A percentile compares a stretch with the other conserved stretches of the same genome.
Evolutionary conservation across 1,284 basidiomycete genomes (phyloP).

Genomic region (Inonotus obliquus): DNA sequence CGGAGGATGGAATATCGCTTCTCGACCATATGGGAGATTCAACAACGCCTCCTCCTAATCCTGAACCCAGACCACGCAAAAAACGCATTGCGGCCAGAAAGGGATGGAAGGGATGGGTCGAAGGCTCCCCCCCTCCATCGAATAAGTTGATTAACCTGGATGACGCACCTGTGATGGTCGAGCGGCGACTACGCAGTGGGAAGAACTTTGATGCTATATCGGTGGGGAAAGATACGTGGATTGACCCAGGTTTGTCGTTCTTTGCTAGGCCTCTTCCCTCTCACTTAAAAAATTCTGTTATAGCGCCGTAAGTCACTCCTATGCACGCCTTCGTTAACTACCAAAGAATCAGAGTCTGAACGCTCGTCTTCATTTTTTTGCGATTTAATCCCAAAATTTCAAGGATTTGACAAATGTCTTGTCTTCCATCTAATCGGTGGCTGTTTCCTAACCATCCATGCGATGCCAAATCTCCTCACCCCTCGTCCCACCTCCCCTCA

Average conservation of each 20-base stretch:
- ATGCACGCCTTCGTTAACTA: neutral
- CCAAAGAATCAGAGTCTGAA: slow-evolving; percentile 1
- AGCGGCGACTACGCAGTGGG: slow-evolving; percentile 69
- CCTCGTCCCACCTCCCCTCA: neutral
- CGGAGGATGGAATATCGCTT: slow-evolving; percentile 40
- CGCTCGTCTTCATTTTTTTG: neutral
- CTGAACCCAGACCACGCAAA: slow-evolving; percentile 39
- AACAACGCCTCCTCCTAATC: slow-evolving; percentile 23
- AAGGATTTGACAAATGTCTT: neutral
- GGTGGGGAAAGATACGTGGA: slow-evolving; percentile 49
- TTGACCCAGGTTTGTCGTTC: slow-evolving; percentile 31
- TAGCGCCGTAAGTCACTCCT: slow-evolving; percentile 7
- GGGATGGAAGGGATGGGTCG: slow-evolving; percentile 85
- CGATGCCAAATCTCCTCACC: neutral
- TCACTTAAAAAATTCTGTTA: slow-evolving; percentile 5
- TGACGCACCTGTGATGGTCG: slow-evolving; percentile 50
- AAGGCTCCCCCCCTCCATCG: slow-evolving; percentile 73
- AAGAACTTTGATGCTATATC: slow-evolving; percentile 76
- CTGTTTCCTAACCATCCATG: neutral
- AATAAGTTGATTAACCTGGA: slow-evolving; percentile 78
- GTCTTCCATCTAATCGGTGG: slow-evolving; percentile 10
- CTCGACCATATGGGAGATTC: slow-evolving; percentile 29
- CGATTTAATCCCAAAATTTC: slow-evolving; percentile 11
- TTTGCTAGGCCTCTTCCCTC: slow-evolving; percentile 19
- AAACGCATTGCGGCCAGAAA: slow-evolving; percentile 68